Evolutionary conservation across 495 filamentous ascomycete species (phyloP).

Genomic region (Neurospora cerealis): DNA sequence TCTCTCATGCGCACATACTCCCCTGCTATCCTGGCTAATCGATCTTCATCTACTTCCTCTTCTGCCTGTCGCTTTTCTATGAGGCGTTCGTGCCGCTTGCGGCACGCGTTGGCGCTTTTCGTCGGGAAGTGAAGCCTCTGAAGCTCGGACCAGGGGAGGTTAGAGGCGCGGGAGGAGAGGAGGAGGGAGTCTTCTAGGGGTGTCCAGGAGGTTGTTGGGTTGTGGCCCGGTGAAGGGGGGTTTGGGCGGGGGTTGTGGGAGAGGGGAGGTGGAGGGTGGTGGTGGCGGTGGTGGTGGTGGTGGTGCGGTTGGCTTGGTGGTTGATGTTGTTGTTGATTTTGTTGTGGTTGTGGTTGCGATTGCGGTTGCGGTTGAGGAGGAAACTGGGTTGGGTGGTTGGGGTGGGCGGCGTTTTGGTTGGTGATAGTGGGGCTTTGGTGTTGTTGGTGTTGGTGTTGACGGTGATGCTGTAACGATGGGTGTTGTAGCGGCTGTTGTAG

Average conservation of each 20-base stretch:
- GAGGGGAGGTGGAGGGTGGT: background rate
- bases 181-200: background rate
- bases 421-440: background rate
- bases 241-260: background rate
- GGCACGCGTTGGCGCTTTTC: constrained; percentile 71
- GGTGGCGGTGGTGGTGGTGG: background rate
- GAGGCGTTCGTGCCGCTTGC: constrained; percentile 66
- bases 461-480: background rate
- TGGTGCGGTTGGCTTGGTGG: background rate
- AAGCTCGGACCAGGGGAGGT: constrained; percentile 51
- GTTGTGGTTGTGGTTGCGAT: background rate
- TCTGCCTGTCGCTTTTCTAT: constrained; percentile 49
- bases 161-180: background rate
- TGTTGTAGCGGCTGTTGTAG: background rate
- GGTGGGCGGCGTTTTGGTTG: background rate
- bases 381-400: background rate
- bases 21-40: constrained; percentile 52
- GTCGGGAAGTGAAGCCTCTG: constrained; percentile 54
- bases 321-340: background rate
- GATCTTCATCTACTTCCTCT: constrained; percentile 54
- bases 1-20: constrained; percentile 57
- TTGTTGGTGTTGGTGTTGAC: background rate
- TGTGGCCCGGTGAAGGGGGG: background rate
- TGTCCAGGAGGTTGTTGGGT: background rate
- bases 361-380: background rate